Base-by-base conservation (phyloP, 2,329 filamentous ascomycete species). In the Aspergillus tubingensis region DNA sequence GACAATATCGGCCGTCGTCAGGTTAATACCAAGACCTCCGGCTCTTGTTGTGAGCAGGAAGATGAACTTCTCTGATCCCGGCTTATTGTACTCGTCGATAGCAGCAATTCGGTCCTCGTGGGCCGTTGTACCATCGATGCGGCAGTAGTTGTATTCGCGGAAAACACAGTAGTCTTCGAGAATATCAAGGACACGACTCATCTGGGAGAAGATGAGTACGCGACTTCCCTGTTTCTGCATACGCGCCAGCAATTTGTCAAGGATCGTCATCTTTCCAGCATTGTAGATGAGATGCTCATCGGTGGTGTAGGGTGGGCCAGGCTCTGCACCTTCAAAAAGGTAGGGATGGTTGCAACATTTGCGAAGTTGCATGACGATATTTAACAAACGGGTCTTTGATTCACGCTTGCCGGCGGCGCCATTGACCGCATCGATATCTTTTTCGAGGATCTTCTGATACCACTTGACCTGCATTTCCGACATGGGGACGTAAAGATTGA, bases 321-420 rank as follows among this genome's bases (percentile, higher is more conserved):
- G 95, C 74, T 99, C 95, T 8, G 95, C 95, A 57, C 95, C 95
- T 74, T 99, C 95, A 68, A 99, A 99, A 0, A 99, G 86, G 70
- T 99, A 99, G 0, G 95, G 95, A 73, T 99, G 95, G 70, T 99
- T 99, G 77, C 95, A 99, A 79, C 95, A 99, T 79, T 99, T 99
- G 70, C 95, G 90, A 65, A 99, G 85, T 78, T 99, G 95, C 95
- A 99, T 99, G 69, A 99, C 95, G 72, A 99, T 99, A 79, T 99
- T 99, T 65, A 99, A 84, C 21, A 99, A 85, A 65, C 95, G 88
- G 1, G 95, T 99, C 81, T 99, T 99, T 32, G 94, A 98, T 79
- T 99, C 95, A 62, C 93, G 90, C 80, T 97, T 99, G 54, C 95
- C 95, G 65, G 90, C 92, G 30, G 94, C 95, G 62, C 95, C 95